Conservation (phyloP, 129 eudicot genomes). For the Saposhnikovia divaricata region DNA sequence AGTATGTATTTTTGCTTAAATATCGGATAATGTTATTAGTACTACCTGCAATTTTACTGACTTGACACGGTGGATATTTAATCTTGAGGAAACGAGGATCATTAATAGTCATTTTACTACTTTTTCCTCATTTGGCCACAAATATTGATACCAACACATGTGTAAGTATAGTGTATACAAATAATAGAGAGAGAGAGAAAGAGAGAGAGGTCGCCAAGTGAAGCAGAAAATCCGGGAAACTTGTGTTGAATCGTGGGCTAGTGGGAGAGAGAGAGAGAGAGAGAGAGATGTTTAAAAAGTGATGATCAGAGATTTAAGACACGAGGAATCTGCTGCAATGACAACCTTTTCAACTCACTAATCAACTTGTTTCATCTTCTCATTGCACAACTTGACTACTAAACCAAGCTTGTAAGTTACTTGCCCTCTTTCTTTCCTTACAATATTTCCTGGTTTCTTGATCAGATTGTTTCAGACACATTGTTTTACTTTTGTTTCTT, state of each 20-base stretch:
- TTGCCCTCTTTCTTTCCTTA: background rate
- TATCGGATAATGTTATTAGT: background rate
- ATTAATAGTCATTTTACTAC: background rate
- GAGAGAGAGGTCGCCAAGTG: background rate
- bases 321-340: background rate
- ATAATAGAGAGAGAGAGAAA: background rate
- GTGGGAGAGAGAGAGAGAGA: background rate
- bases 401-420: background rate
- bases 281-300: background rate
- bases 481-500: background rate
- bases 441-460: background rate
- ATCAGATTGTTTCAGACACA: background rate
- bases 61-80: background rate
- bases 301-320: background rate
- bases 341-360: background rate
- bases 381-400: background rate
- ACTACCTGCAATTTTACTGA: background rate
- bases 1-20: background rate
- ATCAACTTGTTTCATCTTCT: background rate
- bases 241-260: background rate
- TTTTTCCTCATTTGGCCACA: background rate
- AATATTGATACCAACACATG: too few species aligned
- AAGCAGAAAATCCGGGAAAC: slow-evolving; percentile 1
- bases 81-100: background rate
- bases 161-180: too few species aligned